Percentiles rank a stretch among this genome's conserved stretches.
phyloP scores from a whole-genome alignment of 1,284 basidiomycete species.

The Schizophyllum commune region DNA sequence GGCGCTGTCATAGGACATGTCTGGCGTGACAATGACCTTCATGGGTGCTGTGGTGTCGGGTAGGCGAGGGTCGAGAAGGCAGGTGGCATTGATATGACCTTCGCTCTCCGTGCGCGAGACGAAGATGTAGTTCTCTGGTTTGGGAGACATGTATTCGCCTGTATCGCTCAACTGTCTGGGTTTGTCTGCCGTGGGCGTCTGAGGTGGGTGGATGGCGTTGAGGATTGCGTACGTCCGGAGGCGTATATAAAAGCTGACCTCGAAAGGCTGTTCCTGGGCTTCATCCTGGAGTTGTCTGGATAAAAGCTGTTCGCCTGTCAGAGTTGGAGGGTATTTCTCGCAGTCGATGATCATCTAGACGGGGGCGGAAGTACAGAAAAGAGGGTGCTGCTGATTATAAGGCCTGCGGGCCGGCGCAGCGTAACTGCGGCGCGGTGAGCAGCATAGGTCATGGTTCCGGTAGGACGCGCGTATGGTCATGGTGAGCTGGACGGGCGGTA shows the following conservation, averaged over 20 bases:
- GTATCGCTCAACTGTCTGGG: neutral
- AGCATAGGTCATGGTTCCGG: neutral
- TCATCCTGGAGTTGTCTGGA: neutral
- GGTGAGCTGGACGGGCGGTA: no score
- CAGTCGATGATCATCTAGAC: neutral
- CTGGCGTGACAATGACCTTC: neutral
- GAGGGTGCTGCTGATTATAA: neutral
- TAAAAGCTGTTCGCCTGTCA: neutral
- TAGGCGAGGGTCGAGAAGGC: neutral
- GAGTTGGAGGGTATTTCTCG: neutral
- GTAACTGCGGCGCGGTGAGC: neutral
- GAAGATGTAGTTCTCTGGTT: neutral
- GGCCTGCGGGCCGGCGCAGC: neutral
- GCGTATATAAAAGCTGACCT: neutral
- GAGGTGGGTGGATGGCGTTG: neutral
- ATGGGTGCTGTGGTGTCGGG: neutral
- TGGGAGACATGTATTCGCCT: neutral
- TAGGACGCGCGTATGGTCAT: neutral
- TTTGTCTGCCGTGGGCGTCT: neutral
- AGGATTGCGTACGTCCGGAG: neutral
- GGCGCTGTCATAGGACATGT: neutral
- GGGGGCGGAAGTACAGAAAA: neutral
- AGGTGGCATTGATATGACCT: neutral
- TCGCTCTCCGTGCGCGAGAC: neutral
- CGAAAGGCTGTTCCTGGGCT: neutral